Evolutionary conservation across 1,284 basidiomycete genomes (phyloP).

Genomic region (Polyporus tsugae): DNA sequence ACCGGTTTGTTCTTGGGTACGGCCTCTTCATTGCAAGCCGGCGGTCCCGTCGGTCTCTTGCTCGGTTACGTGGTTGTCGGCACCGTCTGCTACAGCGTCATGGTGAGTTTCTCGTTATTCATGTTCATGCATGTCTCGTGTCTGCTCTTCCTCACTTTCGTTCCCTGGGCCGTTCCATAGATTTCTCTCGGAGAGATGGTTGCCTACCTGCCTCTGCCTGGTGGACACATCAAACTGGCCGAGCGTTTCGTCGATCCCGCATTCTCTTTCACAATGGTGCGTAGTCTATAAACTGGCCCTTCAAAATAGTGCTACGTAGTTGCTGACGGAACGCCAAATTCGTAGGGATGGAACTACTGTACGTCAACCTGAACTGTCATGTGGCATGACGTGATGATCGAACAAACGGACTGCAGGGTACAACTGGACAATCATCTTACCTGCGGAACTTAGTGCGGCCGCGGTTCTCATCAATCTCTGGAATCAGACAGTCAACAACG

Average conservation of each 20-base stretch:
- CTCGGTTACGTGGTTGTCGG: slow-evolving; percentile 72
- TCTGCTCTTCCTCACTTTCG: slow-evolving; percentile 22
- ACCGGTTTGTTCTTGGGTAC: slow-evolving; percentile 78
- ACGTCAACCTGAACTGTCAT: neutral
- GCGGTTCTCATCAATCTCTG: slow-evolving; percentile 73
- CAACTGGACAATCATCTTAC: slow-evolving; percentile 64
- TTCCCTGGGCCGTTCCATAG: slow-evolving; percentile 28
- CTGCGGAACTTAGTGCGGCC: slow-evolving; percentile 70
- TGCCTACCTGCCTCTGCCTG: slow-evolving; percentile 73
- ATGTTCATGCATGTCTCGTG: neutral
- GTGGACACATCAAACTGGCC: slow-evolving; percentile 74
- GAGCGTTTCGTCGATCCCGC: slow-evolving; percentile 78
- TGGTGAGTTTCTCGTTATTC: slow-evolving; percentile 37
- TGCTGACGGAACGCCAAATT: neutral
- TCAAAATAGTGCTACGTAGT: neutral
- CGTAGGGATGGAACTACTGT: slow-evolving; percentile 71
- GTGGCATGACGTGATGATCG: no score
- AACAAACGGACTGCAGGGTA: slow-evolving; percentile 43
- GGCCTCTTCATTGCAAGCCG: slow-evolving; percentile 58
- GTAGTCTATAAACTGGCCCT: slow-evolving; percentile 4
- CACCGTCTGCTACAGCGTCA: slow-evolving; percentile 62
- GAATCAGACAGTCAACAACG: slow-evolving; percentile 58
- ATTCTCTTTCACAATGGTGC: slow-evolving; percentile 67
- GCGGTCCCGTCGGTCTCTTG: slow-evolving; percentile 68
- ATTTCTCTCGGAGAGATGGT: slow-evolving; percentile 69